Evolutionary conservation across 768 basidiomycete species (phyloP).

Genomic region (Serendipita sp.): DNA sequence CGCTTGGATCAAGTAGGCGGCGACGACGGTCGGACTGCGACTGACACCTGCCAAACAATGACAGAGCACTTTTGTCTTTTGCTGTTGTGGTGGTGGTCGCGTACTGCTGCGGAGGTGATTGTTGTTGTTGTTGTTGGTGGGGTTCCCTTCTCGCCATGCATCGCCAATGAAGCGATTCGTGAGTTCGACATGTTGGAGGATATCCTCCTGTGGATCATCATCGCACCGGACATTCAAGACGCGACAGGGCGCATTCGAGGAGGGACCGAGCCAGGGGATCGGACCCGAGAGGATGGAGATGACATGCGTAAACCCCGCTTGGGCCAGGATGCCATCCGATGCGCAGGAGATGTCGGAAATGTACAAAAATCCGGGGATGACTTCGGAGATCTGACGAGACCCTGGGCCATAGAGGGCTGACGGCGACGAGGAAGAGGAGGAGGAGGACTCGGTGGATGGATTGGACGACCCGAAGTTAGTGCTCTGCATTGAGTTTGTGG

Average conservation of each 20-base stretch:
- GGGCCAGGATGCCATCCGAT: background rate
- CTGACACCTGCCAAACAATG: slow-evolving; percentile 33
- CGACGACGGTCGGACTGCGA: slow-evolving; percentile 29
- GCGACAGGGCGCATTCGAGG: background rate
- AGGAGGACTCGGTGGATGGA: too few species aligned
- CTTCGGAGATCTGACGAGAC: background rate
- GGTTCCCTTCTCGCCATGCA: background rate
- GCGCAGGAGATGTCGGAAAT: background rate
- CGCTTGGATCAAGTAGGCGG: slow-evolving; percentile 27
- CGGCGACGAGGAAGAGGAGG: too few species aligned
- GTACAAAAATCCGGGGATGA: background rate
- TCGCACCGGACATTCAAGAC: background rate
- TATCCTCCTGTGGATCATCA: background rate
- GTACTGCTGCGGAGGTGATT: background rate
- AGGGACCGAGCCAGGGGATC: background rate
- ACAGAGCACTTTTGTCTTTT: slow-evolving; percentile 22
- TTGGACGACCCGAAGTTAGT: too few species aligned
- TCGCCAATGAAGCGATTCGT: background rate
- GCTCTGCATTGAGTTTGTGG: too few species aligned
- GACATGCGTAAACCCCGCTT: background rate
- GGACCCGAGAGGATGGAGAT: background rate
- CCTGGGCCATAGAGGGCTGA: background rate
- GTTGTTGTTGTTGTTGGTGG: too few species aligned
- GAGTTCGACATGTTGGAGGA: background rate
- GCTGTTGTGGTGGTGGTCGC: background rate